These are phyloP conservation scores for Chlamydomonas eustigma DNA, from an alignment of 139 green algal species.

Conservation along the genomic window DNA sequence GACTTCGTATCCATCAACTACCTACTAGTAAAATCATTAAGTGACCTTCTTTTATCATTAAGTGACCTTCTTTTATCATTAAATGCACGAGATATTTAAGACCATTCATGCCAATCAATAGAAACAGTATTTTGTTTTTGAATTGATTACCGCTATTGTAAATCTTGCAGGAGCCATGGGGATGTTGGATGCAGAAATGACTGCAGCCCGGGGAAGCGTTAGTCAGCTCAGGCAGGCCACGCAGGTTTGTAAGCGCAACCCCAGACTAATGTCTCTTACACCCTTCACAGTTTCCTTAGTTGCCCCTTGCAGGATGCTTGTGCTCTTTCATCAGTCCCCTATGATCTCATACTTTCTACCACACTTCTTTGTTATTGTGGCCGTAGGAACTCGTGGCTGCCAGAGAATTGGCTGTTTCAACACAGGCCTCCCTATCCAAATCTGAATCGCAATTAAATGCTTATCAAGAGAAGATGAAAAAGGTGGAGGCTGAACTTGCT, in stretches of 20 bases:
- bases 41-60: background rate
- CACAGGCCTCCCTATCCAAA: background rate
- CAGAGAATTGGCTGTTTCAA: background rate
- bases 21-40: no score
- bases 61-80: background rate
- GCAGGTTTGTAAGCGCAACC: background rate
- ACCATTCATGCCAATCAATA: background rate
- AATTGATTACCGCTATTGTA: no score
- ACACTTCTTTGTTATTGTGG: no score
- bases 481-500: background rate
- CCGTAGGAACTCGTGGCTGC: background rate
- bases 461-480: background rate
- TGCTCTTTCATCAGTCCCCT: no score
- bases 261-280: no score
- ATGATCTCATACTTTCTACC: no score
- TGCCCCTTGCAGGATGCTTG: no score
- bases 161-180: slow-evolving; percentile 24
- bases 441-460: background rate
- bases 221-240: slow-evolving; percentile 6
- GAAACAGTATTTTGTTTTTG: no score
- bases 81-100: background rate
- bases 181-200: slow-evolving; percentile 19
- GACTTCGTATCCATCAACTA: background rate
- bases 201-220: background rate
- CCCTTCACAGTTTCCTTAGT: no score